These are phyloP conservation scores for Pezicula radicicola DNA, from an alignment of 2,329 filamentous ascomycete genomes.

Conservation along the genomic window DNA sequence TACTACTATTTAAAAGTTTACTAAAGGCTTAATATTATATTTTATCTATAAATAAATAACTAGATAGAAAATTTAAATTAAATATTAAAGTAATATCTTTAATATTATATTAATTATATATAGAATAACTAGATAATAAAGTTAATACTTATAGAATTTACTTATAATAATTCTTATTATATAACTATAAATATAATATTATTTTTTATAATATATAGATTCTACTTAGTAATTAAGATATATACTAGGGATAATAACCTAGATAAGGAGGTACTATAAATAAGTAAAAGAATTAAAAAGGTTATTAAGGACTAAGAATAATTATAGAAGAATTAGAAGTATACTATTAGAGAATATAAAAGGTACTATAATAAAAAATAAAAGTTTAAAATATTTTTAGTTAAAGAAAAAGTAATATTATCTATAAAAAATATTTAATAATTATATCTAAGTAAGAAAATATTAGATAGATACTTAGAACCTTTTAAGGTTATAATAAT, in stretches of 20 bases:
- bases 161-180: not conserved
- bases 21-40: not conserved
- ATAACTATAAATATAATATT: not conserved
- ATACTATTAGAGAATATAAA: not conserved
- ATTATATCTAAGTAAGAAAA: no score
- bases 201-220: not conserved
- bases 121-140: not conserved
- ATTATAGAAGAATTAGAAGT: no score
- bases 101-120: not conserved
- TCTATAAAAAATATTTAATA: slow-evolving; percentile 1
- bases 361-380: slow-evolving; percentile 2
- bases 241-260: no score
- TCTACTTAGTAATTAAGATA: no score
- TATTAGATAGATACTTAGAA: no score
- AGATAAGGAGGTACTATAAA: no score
- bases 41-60: slow-evolving; percentile 2
- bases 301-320: not conserved
- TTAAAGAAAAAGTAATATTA: not conserved
- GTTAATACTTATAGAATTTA: not conserved
- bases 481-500: no score
- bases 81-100: slow-evolving; percentile 1
- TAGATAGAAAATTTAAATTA: slow-evolving; percentile 1
- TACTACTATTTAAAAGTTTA: not conserved
- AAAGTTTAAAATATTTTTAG: not conserved
- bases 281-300: no score